These are phyloP conservation scores for Cytospora chrysosperma DNA, from an alignment of 2,329 filamentous ascomycete species.

Conservation along the genomic window DNA sequence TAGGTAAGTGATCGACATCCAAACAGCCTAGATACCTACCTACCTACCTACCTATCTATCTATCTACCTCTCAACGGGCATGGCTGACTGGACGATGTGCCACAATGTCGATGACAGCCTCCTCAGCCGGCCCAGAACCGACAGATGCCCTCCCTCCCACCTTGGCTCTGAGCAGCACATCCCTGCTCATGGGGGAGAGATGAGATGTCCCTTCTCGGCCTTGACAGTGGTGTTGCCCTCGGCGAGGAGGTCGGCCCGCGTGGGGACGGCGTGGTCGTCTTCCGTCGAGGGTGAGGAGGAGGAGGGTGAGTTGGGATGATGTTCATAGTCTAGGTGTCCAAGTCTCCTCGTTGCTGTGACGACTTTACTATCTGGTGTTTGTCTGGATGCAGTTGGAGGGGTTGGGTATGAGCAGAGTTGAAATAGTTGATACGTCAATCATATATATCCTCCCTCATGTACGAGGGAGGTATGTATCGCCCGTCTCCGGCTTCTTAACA, in stretches of 20 bases:
- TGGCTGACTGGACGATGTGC: constrained; percentile 12
- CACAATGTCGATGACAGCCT: constrained; percentile 33
- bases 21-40: too few species aligned
- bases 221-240: constrained; percentile 9
- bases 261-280: constrained; percentile 10
- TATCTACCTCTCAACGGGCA: constrained; percentile 18
- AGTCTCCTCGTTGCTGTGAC: background rate
- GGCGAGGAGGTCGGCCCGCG: constrained; percentile 18
- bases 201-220: constrained; percentile 8
- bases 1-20: too few species aligned
- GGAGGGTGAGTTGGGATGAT: constrained; percentile 14
- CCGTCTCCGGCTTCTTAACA: too few species aligned
- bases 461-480: too few species aligned
- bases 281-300: constrained; percentile 19
- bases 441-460: background rate
- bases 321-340: background rate
- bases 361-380: background rate
- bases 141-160: constrained; percentile 29
- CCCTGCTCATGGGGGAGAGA: constrained; percentile 40
- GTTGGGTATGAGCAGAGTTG: background rate
- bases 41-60: too few species aligned
- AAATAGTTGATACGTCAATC: background rate
- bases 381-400: background rate
- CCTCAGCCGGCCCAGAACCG: constrained; percentile 35
- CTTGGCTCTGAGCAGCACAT: constrained; percentile 45